These are phyloP conservation scores for Dothidotthia symphoricarpi DNA, from an alignment of 2,329 filamentous ascomycete genomes.

Conservation along the genomic window DNA sequence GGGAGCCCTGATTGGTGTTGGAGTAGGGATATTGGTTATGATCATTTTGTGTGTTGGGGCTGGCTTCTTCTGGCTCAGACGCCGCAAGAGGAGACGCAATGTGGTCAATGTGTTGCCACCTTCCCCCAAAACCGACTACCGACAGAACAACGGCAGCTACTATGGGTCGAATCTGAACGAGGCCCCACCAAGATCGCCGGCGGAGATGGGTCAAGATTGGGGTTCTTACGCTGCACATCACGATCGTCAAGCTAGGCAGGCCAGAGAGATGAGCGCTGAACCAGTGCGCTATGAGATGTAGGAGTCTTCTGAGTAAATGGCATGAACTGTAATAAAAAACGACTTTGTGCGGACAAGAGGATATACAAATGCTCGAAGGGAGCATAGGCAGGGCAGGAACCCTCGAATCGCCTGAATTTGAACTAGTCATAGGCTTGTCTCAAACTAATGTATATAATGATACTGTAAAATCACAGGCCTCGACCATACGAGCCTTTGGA, in stretches of 20 bases:
- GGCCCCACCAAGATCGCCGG: conserved; percentile 4
- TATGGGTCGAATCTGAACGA: conserved; percentile 2
- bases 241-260: no score
- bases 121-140: neutral
- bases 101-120: neutral
- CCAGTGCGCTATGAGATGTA: neutral
- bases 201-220: neutral
- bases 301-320: no score
- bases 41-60: conserved; percentile 1
- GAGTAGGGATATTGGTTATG: neutral
- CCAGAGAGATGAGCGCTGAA: no score
- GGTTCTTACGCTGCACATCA: neutral
- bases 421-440: no score
- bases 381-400: no score
- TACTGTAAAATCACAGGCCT: no score
- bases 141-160: neutral
- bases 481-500: no score
- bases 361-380: no score
- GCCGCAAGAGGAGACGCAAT: neutral
- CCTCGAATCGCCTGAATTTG: no score
- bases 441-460: no score
- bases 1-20: neutral
- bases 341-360: no score
- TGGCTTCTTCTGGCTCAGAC: conserved; percentile 2
- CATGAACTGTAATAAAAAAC: no score